A percentile compares a stretch with the other conserved stretches of the same genome.
Evolutionary conservation across 768 basidiomycete genomes (phyloP).

Genomic region (Daedaleopsis sinensis): DNA sequence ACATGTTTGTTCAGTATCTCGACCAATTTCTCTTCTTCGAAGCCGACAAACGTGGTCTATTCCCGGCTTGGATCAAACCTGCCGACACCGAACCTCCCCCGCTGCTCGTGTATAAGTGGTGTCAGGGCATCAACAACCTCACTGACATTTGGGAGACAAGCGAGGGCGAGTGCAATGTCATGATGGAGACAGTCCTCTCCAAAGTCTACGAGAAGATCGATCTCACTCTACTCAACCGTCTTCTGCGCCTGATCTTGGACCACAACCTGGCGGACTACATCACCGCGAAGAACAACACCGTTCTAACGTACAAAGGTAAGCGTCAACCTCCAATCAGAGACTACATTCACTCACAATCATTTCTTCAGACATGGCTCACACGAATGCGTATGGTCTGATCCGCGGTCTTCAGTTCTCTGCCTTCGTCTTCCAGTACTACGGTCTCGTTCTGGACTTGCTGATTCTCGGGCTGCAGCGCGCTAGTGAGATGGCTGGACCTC

Average conservation of each 20-base stretch:
- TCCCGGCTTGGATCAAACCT: conserved; percentile 99
- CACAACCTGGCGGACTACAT: conserved; percentile 99
- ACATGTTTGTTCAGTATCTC: conserved; percentile 60
- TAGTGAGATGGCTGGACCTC: conserved; percentile 98
- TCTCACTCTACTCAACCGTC: conserved; percentile 90
- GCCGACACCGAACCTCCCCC: conserved; percentile 97
- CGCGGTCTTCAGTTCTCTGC: conserved; percentile 98
- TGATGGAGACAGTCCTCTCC: conserved; percentile 98
- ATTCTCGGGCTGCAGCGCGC: conserved; percentile 97
- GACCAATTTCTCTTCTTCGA: conserved; percentile 99
- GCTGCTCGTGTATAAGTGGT: conserved; percentile 98
- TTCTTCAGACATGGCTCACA: conserved; percentile 86
- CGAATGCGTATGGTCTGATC: conserved; percentile 96
- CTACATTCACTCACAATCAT: not conserved
- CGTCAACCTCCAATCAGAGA: not conserved
- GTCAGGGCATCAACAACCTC: conserved; percentile 98
- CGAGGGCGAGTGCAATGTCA: conserved; percentile 96
- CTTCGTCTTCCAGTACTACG: conserved; percentile 99
- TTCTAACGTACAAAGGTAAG: conserved; percentile 84
- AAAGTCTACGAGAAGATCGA: conserved; percentile 99
- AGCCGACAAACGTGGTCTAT: conserved; percentile 96
- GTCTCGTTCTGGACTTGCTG: conserved; percentile 91
- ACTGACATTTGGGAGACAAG: conserved; percentile 98
- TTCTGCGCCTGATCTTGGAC: conserved; percentile 94
- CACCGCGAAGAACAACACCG: conserved; percentile 98